Evolutionary conservation across 1,284 basidiomycete species (phyloP), one percentile per base, ranked within the genome.

Genomic region (Cutaneotrichosporon curvatum): DNA sequence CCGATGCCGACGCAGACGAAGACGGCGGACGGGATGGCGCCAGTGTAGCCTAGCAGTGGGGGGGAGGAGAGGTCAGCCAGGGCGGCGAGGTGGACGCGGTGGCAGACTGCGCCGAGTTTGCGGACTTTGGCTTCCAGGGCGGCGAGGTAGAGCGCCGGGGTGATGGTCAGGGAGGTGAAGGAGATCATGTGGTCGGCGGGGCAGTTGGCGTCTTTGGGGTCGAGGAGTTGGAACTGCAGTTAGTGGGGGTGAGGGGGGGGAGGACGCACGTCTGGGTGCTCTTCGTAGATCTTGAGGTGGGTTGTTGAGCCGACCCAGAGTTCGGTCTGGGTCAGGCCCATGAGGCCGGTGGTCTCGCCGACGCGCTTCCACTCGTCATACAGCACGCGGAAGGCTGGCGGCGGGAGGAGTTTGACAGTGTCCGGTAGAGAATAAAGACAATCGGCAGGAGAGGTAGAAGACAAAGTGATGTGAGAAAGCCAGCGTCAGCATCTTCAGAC

Each of bases 1-100:
- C 78, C 77, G 19, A 80, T 61, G 0, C 77, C 87, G 66, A 78
- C 73, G 55, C 86, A 89, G 6, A 83, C 77, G 3, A 89, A 67
- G 1, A 90, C 63, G 0, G 80, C 82, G 16, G 76, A 73, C 7
- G 76, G 74, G 12, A 28, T 22, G 20, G 18, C 15, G 4, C 15
- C n/a, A 30, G 36, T 19, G 7, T 65, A 43, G 2, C 57, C 49
- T 3, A 28, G 31, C 31, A 51, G 14, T 21, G 51, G 36, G 15
- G 53, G 47, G 1, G 53, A 47, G 14, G 50, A 37, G 4, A 63
- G 53, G 15, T 48, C 35, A 9, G 37, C 34, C n/a, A 65, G 48
- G 14, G 59, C 60, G 1, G 40, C 32, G 9, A 64, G 45, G 43
- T 60, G 59, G 11, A 37, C 41, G 4, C 61, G 59, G 50, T 67